Evolutionary conservation across 106 monocot genomes (phyloP).

Genomic region (Dioscorea alata): DNA sequence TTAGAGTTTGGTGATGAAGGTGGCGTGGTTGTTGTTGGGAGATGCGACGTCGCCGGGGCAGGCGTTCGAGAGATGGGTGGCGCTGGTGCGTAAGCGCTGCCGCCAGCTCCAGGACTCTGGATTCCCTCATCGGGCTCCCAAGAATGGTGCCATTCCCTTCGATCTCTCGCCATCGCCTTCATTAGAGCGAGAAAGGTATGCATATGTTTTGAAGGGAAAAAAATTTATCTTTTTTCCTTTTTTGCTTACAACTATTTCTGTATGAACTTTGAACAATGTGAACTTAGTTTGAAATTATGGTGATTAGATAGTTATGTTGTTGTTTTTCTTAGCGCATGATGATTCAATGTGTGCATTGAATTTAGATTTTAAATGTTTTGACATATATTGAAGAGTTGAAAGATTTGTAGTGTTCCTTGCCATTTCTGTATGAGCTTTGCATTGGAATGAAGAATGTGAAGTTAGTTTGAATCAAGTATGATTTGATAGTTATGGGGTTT

Average conservation of each 20-base stretch:
- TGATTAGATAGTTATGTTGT: too few species aligned
- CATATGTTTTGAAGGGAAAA: background rate
- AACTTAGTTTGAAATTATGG: background rate
- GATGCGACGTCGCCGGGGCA: conserved; percentile 11
- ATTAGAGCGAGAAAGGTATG: background rate
- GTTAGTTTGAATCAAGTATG: too few species aligned
- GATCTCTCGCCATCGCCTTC: conserved; percentile 6
- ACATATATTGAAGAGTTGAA: too few species aligned
- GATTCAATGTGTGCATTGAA: too few species aligned
- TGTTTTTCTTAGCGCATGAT: too few species aligned
- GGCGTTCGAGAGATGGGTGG: conserved; percentile 50
- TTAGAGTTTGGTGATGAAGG: conserved; percentile 9
- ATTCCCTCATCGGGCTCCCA: conserved; percentile 18
- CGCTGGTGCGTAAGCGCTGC: conserved; percentile 30
- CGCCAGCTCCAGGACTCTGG: conserved; percentile 15
- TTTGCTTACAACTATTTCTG: too few species aligned
- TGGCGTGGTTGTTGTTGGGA: conserved; percentile 21
- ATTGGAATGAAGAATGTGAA: too few species aligned
- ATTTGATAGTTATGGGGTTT: too few species aligned
- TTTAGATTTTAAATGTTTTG: too few species aligned
- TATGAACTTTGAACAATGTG: background rate
- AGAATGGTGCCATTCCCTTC: conserved; percentile 4
- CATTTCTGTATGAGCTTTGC: too few species aligned
- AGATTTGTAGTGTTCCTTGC: too few species aligned
- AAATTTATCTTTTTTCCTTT: too few species aligned